Evolutionary conservation across 2,329 filamentous ascomycete species (phyloP).

Genomic region (Cladobotryum protrusum): DNA sequence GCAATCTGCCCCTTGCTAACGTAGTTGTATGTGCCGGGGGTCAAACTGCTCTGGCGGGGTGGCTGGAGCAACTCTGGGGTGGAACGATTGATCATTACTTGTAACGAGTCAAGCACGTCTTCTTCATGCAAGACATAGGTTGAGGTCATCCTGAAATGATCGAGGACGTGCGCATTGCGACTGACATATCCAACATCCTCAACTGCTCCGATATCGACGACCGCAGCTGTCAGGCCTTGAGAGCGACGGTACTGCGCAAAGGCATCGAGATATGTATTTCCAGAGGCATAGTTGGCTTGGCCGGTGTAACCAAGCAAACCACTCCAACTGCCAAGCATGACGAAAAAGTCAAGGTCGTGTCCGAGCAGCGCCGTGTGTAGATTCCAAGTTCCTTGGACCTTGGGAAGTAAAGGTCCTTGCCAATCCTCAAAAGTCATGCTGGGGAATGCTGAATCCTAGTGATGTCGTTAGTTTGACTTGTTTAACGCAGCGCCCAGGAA

Average conservation of each 20-base stretch:
- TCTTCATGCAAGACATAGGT: constrained; percentile 11
- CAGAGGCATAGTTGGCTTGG: constrained; percentile 31
- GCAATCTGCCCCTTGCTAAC: constrained; percentile 1
- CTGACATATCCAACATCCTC: constrained; percentile 33
- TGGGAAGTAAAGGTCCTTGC: constrained; percentile 19
- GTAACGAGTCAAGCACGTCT: constrained; percentile 2
- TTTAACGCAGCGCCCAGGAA: neutral
- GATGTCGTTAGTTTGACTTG: neutral
- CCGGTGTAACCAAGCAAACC: constrained; percentile 19
- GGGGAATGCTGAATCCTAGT: neutral
- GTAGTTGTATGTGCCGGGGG: too few relatives aligned
- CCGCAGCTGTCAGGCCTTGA: constrained; percentile 29
- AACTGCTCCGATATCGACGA: constrained; percentile 32
- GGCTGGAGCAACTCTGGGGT: neutral
- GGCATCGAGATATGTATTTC: constrained; percentile 35
- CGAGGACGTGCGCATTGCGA: constrained; percentile 5
- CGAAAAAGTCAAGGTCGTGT: constrained; percentile 24
- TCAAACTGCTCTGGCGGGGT: too few relatives aligned
- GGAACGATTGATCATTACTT: too few relatives aligned
- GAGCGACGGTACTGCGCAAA: constrained; percentile 31
- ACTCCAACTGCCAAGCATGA: constrained; percentile 21
- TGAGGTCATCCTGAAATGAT: constrained; percentile 8
- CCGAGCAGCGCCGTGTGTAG: constrained; percentile 20
- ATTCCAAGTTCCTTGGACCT: constrained; percentile 28
- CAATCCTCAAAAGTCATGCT: constrained; percentile 17